Evolutionary conservation across 306 rosid species (phyloP), one percentile per base, ranked within the genome.

Genomic region (Cucumis hystrix): DNA sequence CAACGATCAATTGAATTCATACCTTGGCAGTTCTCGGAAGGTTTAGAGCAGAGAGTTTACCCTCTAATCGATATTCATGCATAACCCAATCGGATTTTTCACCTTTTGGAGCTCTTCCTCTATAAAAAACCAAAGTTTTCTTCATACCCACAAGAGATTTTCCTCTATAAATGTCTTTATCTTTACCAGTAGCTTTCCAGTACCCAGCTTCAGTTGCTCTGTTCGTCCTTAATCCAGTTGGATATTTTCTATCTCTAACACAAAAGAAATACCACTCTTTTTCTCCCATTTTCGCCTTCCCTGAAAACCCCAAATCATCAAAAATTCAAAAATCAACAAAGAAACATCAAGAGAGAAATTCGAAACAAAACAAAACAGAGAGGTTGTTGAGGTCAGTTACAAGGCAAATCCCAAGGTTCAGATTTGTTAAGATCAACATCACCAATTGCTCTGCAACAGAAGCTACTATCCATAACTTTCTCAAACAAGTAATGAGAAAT

Each of bases 101-200:
- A 16, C 99, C 99, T 89, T 89, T 96, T 11, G 99, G 99, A 0
- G 99, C 99, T 82, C 99, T 86, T 8, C 99, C 99, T 76, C 60
- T 77, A 91, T 96, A 96, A 74, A 96, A 96, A 76, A 96, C 99
- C 23, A 96, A 79, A 40, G 99, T 96, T 75, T 96, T 96, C 89
- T 96, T 92, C 99, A 96, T 92, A 10, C 99, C 99, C 63, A 96
- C 99, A 15, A 92, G 83, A 12, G 88, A 85, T 85, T 89, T 96
- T 3, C 89, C 96, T 77, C 84, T 88, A 88, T 87, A 88, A 80
- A 96, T 96, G 61, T 96, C 99, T 60, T 81, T 96, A 61, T 96
- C 99, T 83, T 96, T 96, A 56, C 99, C 99, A 0, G 99, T 96
- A 18, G 99, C 99, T 49, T 96, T 96, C 99, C 99, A 96, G 70